phyloP scores from a whole-genome alignment of 495 filamentous ascomycete species.

The Annulohypoxylon stygium region DNA sequence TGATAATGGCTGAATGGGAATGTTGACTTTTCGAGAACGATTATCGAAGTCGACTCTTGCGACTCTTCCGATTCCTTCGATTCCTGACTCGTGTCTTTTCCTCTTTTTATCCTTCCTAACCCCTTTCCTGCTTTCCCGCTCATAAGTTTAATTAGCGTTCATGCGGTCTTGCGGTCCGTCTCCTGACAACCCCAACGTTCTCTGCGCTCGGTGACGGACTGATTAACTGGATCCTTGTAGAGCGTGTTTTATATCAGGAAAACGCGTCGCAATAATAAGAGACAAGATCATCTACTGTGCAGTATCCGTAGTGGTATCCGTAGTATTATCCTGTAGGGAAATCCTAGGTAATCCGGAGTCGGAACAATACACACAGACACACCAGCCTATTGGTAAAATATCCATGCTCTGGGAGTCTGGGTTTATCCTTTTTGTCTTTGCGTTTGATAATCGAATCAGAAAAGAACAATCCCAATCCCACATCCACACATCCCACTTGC shows the following conservation, averaged over 20 bases:
- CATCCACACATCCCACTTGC: neutral
- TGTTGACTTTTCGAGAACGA: constrained; percentile 22
- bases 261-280: constrained; percentile 40
- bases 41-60: constrained; percentile 27
- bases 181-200: constrained; percentile 14
- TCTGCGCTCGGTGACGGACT: constrained; percentile 31
- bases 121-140: constrained; percentile 31
- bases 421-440: constrained; percentile 20
- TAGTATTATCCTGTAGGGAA: constrained; percentile 11
- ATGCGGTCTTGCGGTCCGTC: constrained; percentile 29
- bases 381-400: constrained; percentile 13
- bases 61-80: neutral
- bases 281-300: constrained; percentile 12
- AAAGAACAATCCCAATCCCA: neutral
- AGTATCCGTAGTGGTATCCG: too few relatives aligned
- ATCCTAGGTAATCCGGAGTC: neutral
- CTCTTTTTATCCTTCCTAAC: constrained; percentile 14
- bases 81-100: constrained; percentile 15
- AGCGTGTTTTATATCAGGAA: constrained; percentile 42
- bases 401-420: neutral
- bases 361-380: constrained; percentile 2
- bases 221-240: constrained; percentile 37
- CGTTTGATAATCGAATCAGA: constrained; percentile 27
- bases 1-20: neutral
- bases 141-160: constrained; percentile 45